Base-by-base conservation (phyloP, 2,329 filamentous ascomycete genomes). In the Fusarium nematophilum region DNA sequence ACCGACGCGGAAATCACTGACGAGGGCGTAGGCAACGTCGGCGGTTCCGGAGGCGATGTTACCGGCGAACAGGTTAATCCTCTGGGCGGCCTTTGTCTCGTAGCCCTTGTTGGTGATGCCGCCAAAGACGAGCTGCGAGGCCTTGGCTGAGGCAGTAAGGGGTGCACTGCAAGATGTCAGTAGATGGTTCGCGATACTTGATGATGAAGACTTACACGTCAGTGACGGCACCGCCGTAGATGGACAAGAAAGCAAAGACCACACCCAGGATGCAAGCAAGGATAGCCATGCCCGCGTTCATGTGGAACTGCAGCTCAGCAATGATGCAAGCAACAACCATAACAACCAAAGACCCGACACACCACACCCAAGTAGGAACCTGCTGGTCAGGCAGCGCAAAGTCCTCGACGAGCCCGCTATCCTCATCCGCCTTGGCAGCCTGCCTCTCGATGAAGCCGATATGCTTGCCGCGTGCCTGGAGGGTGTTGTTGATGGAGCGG, bases 51-150 rank as follows among this genome's bases (percentile, higher is more conserved):
- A 81, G 7, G 83, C 83, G 33, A 86, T 78, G 66, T 78, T 78
- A 61, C 87, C 87, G 34, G 87, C 87, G 26, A 89, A 81, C 25
- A 90, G 74, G 76, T 90, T 90, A 74, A 90, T 81, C 44, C 80
- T 78, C 74, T 90, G 88, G 1, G 87, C 85, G 13, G 83, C 72
- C 6, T 74, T 64, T 50, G 83, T 62, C 2, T 73, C 66, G 60
- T 81, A 75, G 53, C 83, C 78, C 59, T n/a, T n/a, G n/a, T 82
- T 80, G 29, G 87, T 89, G 25, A 86, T 86, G 44, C 83, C 87
- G 62, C 87, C 87, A 39, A 88, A 86, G 49, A 90, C 81, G 52
- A 90, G 83, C 76, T 90, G 88, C 2, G 86, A 88, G 5, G 87
- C 87, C 74, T 90, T 90, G 62, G 86, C 82, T 1, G 86, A 86